Evolutionary conservation across 257 asterid species (phyloP), one percentile per base, ranked within the genome.

Genomic region (Osmanthus fragrans): DNA sequence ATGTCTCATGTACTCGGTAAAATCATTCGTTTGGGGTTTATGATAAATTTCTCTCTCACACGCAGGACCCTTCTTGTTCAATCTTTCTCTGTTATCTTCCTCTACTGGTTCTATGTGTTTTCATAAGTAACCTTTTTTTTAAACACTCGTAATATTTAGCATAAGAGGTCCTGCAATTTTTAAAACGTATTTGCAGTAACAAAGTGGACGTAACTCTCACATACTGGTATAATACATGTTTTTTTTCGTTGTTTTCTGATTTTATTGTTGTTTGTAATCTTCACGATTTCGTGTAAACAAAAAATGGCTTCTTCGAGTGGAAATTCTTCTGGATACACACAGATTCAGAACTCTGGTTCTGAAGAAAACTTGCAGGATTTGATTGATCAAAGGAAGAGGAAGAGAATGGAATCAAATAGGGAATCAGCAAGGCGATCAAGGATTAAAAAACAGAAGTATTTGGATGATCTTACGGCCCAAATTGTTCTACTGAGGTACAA

Each of bases 341-440:
- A 76, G 86, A 75, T 82, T n/a, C 88, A 72, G 19, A 80, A 76
- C 79, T 85, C 92, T 27, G 90, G 88, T 34, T 86, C 85, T 51
- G 90, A 85, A 33, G 95, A 80, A 18, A 91, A 83, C 29, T 45
- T 84, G 75, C 83, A 76, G 75, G 64, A 68, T 29, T 42, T 78
- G 76, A 80, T 89, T 88, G 90, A 89, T 21, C 90, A 87, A 83
- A 84, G 91, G 83, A 92, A 90, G 79, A 75, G 94, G 47, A 93
- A 90, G 85, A 76, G 99, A 71, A 95, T 91, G 97, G 87, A 79
- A 33, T 95, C 99, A 18, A 93, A 93, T 81, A 84, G 99, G 0
- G 99, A 95, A 70, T 95, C 99, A 5, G 97, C 99, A 27, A 80
- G 96, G 79, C 84, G 98, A 75, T 95, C 98, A 65, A 84, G 98